These are phyloP conservation scores for Irpex sp. DNA, from an alignment of 1,284 basidiomycete species.

Conservation along the genomic window DNA sequence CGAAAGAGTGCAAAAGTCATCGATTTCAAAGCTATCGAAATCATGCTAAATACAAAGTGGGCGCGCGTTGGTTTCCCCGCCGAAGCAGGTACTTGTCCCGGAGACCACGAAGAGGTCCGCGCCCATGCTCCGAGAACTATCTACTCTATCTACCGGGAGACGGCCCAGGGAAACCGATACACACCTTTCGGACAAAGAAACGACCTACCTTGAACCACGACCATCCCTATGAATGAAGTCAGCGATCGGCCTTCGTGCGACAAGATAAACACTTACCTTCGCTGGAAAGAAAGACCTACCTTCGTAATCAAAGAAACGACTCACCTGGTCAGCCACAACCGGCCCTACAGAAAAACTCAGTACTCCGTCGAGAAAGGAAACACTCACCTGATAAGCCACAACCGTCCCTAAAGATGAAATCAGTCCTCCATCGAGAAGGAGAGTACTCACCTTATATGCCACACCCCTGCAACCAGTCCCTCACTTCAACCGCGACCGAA, in stretches of 20 bases:
- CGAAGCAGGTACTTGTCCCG: background rate
- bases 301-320: too few relatives aligned
- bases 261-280: background rate
- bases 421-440: too few relatives aligned
- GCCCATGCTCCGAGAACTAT: background rate
- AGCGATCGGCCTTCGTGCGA: background rate
- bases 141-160: background rate
- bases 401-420: too few relatives aligned
- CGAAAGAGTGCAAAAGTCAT: background rate
- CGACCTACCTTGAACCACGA: background rate
- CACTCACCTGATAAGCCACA: too few relatives aligned
- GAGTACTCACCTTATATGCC: too few relatives aligned
- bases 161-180: background rate
- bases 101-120: background rate
- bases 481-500: too few relatives aligned
- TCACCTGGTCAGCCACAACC: too few relatives aligned
- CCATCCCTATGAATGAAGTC: background rate
- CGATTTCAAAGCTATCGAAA: background rate
- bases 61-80: background rate
- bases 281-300: too few relatives aligned
- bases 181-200: background rate
- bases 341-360: too few relatives aligned
- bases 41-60: background rate
- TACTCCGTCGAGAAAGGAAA: too few relatives aligned
- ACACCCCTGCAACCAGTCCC: too few relatives aligned